A percentile compares a stretch with the other conserved stretches of the same genome.
Conservation (phyloP, 495 filamentous ascomycete species). For the Glarea lozoyensis region DNA sequence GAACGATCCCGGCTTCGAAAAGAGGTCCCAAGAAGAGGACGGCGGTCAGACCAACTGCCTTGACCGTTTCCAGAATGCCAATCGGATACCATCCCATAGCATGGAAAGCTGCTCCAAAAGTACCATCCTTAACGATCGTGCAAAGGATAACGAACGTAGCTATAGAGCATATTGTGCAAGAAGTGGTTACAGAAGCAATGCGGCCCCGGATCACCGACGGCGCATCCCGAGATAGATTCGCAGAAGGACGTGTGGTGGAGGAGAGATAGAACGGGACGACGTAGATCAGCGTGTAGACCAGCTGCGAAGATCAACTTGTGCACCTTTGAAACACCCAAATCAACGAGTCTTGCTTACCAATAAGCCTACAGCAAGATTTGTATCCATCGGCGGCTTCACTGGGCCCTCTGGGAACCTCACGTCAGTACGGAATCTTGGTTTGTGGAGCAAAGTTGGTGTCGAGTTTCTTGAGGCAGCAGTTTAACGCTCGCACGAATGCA, state of each 20-base stretch:
- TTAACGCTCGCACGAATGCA: constrained; percentile 3
- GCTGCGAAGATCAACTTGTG: constrained; percentile 25
- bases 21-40: constrained; percentile 81
- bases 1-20: constrained; percentile 63
- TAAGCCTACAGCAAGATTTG: constrained; percentile 9
- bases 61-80: constrained; percentile 48
- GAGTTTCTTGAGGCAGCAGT: not conserved
- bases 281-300: constrained; percentile 75
- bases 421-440: constrained; percentile 6
- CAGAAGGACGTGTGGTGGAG: constrained; percentile 66
- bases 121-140: constrained; percentile 15
- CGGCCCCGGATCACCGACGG: constrained; percentile 84
- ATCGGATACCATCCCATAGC: constrained; percentile 71
- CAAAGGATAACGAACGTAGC: constrained; percentile 13
- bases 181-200: constrained; percentile 62
- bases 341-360: constrained; percentile 6
- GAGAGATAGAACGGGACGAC: constrained; percentile 89
- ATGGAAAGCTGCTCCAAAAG: constrained; percentile 45
- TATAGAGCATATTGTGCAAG: constrained; percentile 37
- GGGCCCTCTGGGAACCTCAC: constrained; percentile 8
- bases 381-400: constrained; percentile 13
- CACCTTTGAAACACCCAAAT: not conserved
- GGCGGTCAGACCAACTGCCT: constrained; percentile 54
- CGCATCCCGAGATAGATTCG: constrained; percentile 75
- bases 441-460: not conserved